Conservation (phyloP, 192 early-diverging fungal genomes). For the Backusella mclennaniae region DNA sequence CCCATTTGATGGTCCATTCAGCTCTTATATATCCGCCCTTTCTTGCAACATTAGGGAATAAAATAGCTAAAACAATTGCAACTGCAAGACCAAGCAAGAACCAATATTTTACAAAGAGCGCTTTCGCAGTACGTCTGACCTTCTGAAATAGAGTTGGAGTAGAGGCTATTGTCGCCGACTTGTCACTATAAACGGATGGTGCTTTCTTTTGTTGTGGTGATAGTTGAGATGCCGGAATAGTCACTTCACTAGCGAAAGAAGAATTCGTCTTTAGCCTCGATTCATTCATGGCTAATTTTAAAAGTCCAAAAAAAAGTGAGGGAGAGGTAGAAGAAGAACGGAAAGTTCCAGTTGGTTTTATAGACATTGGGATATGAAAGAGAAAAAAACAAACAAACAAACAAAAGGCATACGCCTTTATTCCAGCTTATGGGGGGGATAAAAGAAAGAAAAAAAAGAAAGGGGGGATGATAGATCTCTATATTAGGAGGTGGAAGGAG, state of each 20-base stretch:
- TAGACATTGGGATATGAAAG: background rate
- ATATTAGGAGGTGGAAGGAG: slow-evolving; percentile 2
- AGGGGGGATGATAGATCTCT: background rate
- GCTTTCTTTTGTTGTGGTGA: background rate
- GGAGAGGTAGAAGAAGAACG: slow-evolving; percentile 8
- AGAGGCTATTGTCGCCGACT: slow-evolving; percentile 9
- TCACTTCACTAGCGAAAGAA: slow-evolving; percentile 22
- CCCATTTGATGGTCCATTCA: slow-evolving; percentile 70
- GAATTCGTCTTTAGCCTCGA: slow-evolving; percentile 18
- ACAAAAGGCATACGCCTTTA: slow-evolving; percentile 3
- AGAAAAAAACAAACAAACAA: background rate
- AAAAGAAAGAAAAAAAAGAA: background rate
- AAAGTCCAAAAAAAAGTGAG: slow-evolving; percentile 26
- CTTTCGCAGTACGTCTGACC: background rate
- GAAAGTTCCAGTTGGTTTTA: background rate
- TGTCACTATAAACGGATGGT: background rate
- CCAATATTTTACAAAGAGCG: slow-evolving; percentile 38
- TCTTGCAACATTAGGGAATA: slow-evolving; percentile 57
- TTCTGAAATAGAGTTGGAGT: background rate
- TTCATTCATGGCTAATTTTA: slow-evolving; percentile 25
- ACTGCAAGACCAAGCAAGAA: slow-evolving; percentile 62
- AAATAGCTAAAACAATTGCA: slow-evolving; percentile 61
- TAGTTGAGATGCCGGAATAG: background rate
- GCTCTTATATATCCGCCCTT: slow-evolving; percentile 47
- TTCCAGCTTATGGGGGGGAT: slow-evolving; percentile 4